These are phyloP conservation scores for Pelagophyceae sp. DNA, from an alignment of 352 stramenopile genomes.

Conservation along the genomic window DNA sequence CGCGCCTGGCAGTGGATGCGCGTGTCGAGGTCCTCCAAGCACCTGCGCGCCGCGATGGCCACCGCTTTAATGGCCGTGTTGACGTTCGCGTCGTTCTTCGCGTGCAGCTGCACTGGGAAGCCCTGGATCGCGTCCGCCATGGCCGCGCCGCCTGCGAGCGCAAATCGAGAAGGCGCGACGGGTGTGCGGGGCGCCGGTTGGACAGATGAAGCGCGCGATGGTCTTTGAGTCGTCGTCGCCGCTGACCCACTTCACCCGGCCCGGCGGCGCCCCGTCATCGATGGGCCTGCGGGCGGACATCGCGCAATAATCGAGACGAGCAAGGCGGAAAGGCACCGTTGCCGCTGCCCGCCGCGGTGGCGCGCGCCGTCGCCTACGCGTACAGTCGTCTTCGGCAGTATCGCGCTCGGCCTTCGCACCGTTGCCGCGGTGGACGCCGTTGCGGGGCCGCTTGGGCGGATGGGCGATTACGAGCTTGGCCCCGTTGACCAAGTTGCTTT, in stretches of 20 bases:
- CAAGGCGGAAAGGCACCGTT: too few relatives aligned
- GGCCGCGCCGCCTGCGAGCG: constrained; percentile 13
- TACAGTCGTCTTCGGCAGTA: too few relatives aligned
- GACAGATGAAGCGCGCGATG: background rate
- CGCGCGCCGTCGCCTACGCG: too few relatives aligned
- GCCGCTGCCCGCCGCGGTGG: too few relatives aligned
- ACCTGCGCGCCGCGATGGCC: background rate
- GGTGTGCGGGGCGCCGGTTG: too few relatives aligned
- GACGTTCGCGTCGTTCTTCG: constrained; percentile 16
- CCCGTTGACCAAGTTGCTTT: background rate
- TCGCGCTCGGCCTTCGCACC: background rate
- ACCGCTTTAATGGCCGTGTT: constrained; percentile 14
- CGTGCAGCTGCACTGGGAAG: constrained; percentile 10
- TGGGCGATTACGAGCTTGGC: background rate
- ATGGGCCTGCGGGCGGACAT: background rate
- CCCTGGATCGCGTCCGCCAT: background rate
- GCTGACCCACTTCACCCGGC: constrained; percentile 3
- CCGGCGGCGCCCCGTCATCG: background rate
- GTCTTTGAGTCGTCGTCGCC: constrained; percentile 12
- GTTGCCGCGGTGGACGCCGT: background rate
- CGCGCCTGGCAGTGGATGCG: background rate
- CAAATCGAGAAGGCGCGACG: too few relatives aligned
- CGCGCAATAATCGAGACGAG: too few relatives aligned
- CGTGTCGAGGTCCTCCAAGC: background rate
- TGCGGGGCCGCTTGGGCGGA: background rate